These are phyloP conservation scores for Penicillium goetzii DNA, from an alignment of 495 filamentous ascomycete species.

Conservation along the genomic window DNA sequence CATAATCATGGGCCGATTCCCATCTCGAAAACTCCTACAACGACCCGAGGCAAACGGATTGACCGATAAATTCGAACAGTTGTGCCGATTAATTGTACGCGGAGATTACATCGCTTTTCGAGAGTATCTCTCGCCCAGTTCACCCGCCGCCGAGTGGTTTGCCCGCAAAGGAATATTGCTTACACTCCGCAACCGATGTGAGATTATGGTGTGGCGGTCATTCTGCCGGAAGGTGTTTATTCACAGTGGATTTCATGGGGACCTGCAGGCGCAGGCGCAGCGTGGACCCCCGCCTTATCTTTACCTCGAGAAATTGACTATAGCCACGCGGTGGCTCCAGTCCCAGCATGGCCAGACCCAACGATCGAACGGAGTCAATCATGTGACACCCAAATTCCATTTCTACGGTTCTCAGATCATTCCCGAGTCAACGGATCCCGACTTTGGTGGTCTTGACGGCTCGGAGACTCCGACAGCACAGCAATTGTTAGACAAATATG, in stretches of 20 bases:
- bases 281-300: slow-evolving; percentile 50
- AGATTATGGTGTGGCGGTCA: slow-evolving; percentile 82
- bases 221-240: slow-evolving; percentile 78
- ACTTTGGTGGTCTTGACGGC: slow-evolving; percentile 34
- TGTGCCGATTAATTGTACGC: slow-evolving; percentile 71
- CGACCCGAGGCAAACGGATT: slow-evolving; percentile 74
- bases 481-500: slow-evolving; percentile 35
- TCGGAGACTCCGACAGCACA: slow-evolving; percentile 1
- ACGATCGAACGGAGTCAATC: slow-evolving; percentile 5
- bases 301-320: slow-evolving; percentile 46
- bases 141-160: slow-evolving; percentile 66
- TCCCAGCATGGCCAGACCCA: slow-evolving; percentile 28
- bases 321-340: slow-evolving; percentile 46
- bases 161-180: slow-evolving; percentile 74
- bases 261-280: slow-evolving; percentile 42
- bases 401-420: slow-evolving; percentile 41
- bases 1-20: slow-evolving; percentile 84
- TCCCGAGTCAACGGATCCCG: slow-evolving; percentile 34
- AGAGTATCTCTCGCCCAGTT: slow-evolving; percentile 59
- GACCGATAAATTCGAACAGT: slow-evolving; percentile 70
- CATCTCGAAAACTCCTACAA: slow-evolving; percentile 63
- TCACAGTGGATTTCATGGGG: slow-evolving; percentile 57
- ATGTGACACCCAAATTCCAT: slow-evolving; percentile 23
- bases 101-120: slow-evolving; percentile 83
- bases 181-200: slow-evolving; percentile 70